Conservation (phyloP, 345 rosid species). For the Lepidium sativum region DNA sequence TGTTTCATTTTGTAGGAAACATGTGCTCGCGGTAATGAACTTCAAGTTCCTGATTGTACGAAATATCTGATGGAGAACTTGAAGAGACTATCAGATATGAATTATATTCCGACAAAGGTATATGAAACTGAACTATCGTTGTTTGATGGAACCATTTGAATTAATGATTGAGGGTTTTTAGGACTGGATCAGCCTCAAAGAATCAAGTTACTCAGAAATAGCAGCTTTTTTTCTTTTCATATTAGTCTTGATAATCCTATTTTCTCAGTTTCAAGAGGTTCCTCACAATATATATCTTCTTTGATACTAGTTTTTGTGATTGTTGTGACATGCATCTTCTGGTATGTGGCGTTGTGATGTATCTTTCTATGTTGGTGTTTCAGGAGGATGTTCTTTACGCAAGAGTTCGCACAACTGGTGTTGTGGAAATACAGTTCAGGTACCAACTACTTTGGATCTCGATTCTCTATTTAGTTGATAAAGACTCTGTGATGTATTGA, state of each 20-base stretch:
- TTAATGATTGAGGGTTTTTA: background rate
- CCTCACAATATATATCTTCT: background rate
- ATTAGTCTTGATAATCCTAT: background rate
- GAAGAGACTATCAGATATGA: conserved; percentile 61
- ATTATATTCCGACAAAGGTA: conserved; percentile 96
- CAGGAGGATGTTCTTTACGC: conserved; percentile 97
- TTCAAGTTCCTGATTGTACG: conserved; percentile 95
- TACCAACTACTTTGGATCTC: conserved; percentile 20
- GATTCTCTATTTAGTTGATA: background rate
- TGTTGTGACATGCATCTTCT: background rate
- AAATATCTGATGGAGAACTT: conserved; percentile 90
- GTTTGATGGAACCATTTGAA: background rate
- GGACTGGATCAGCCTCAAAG: background rate
- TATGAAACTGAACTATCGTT: background rate
- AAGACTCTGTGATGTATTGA: background rate
- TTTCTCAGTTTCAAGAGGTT: background rate
- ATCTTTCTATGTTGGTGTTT: conserved; percentile 3
- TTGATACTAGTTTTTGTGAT: background rate
- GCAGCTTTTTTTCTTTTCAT: background rate
- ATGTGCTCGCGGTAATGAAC: conserved; percentile 66
- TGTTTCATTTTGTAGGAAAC: conserved; percentile 55
- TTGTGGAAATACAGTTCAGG: conserved; percentile 99
- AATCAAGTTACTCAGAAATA: background rate
- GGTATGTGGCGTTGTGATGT: background rate
- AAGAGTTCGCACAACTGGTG: conserved; percentile 96